phyloP scores from a whole-genome alignment of 495 filamentous ascomycete genomes.

The Penicillium psychrofluorescens region DNA sequence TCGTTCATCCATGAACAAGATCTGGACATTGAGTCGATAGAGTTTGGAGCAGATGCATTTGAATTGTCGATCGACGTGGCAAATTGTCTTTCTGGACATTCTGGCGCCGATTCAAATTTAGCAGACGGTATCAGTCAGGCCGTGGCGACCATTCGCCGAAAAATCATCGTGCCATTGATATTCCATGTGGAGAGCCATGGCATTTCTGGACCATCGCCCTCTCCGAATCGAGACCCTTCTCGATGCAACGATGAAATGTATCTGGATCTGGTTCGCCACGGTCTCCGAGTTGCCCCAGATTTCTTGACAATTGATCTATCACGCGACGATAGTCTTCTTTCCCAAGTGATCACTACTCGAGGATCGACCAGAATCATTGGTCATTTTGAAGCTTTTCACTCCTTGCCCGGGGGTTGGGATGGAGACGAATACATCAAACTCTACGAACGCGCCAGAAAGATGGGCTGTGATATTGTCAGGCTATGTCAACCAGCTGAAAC shows the following conservation, averaged over 20 bases:
- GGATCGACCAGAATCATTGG: slow-evolving; percentile 64
- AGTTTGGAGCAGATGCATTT: slow-evolving; percentile 59
- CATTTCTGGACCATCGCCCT: slow-evolving; percentile 9
- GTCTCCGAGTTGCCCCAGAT: slow-evolving; percentile 61
- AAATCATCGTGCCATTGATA: slow-evolving; percentile 51
- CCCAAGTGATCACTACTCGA: slow-evolving; percentile 46
- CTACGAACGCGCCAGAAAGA: slow-evolving; percentile 35
- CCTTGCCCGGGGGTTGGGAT: slow-evolving; percentile 37
- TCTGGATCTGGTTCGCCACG: slow-evolving; percentile 55
- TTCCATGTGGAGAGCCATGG: slow-evolving; percentile 37
- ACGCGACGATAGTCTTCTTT: slow-evolving; percentile 44
- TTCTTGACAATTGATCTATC: slow-evolving; percentile 62
- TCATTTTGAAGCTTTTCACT: slow-evolving; percentile 44
- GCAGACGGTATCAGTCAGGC: slow-evolving; percentile 45
- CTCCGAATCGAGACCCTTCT: slow-evolving; percentile 10
- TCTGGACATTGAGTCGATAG: slow-evolving; percentile 56
- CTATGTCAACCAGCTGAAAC: slow-evolving; percentile 32
- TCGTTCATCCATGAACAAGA: slow-evolving; percentile 49
- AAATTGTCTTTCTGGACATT: slow-evolving; percentile 13
- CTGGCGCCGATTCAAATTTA: slow-evolving; percentile 28
- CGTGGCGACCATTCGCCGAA: slow-evolving; percentile 54
- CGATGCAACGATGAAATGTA: slow-evolving; percentile 40
- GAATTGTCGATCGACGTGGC: slow-evolving; percentile 56
- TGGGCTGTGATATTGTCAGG: slow-evolving; percentile 45
- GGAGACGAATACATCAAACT: slow-evolving; percentile 23